A percentile compares a stretch with the other conserved stretches of the same genome.
These are phyloP conservation scores for Circinella minor DNA, from an alignment of 371 early-diverging fungal species.

Conservation along the genomic window DNA sequence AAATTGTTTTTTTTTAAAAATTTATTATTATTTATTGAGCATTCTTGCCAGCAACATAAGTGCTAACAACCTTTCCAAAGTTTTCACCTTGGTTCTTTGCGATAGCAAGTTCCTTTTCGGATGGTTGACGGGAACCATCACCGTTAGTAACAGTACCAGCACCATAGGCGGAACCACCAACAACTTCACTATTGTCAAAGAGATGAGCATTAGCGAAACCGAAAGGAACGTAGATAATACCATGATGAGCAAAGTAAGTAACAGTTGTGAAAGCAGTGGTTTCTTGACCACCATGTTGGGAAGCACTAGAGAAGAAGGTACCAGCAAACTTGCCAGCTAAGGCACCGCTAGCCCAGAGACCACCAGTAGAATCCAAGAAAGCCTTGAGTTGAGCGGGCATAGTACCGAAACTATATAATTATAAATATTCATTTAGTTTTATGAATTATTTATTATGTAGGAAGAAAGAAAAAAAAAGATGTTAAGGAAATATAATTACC, in stretches of 20 bases:
- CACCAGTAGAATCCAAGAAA: conserved; percentile 68
- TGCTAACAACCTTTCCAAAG: conserved; percentile 50
- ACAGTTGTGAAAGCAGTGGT: conserved; percentile 67
- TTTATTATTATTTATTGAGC: not conserved
- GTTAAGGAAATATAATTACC: conserved; percentile 8
- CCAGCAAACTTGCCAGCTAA: conserved; percentile 69
- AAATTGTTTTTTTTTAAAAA: no score
- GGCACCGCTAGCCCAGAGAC: conserved; percentile 65
- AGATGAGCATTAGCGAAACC: conserved; percentile 50
- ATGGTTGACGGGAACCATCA: conserved; percentile 65
- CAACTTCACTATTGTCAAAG: conserved; percentile 39
- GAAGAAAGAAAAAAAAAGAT: no score
- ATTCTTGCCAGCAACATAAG: conserved; percentile 15
- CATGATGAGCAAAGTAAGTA: conserved; percentile 72
- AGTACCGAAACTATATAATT: conserved; percentile 46
- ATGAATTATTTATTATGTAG: no score
- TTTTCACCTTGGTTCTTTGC: conserved; percentile 63
- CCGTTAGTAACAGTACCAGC: conserved; percentile 60
- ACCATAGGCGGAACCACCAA: conserved; percentile 74
- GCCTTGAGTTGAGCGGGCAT: conserved; percentile 76
- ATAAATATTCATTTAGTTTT: no score
- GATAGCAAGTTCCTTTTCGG: conserved; percentile 63
- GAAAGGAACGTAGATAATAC: conserved; percentile 72
- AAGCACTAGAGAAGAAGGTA: conserved; percentile 69
- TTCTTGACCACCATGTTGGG: conserved; percentile 76